Base-by-base conservation (phyloP, 208 protist genomes). In the Wallacemonas sp. region DNA sequence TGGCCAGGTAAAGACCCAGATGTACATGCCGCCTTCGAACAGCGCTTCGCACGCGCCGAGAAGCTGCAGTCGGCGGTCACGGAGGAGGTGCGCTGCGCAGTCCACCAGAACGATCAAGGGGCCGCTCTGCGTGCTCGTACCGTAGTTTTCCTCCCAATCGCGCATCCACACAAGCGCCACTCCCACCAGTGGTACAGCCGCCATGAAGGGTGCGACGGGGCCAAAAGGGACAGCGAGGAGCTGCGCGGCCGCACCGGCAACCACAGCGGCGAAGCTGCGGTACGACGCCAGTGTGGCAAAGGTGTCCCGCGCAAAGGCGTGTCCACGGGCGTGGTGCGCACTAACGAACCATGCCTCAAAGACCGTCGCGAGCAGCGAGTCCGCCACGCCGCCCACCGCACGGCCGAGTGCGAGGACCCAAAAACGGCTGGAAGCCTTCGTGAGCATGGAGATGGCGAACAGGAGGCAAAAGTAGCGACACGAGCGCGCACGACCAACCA, bases 281-380 rank as follows among this genome's bases (percentile, higher is more conserved):
- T 63, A 54, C 24, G 85, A 65, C 1, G 73, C 79, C 24, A 74
- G 58, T 1, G 65, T 39, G 42, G 77, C 71, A 63, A 97, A 97
- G 21, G 86, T 96, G 30, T 76, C 34, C 12, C 62, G 58, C 29
- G 96, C 45, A 32, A 67, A 68, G 22, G 27, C 45, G 32, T 68
- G 88, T 15, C 67, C 69, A 9, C 27, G 63, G 6, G 26, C 3
- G 26, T 76, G 59, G 60, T 96, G 89, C 65, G 89, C 85, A 39
- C 48, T 76, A 13, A 98, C 79, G 87, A 98, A 92, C 94, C 94
- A 98, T 33, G 85, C 58, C 68, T 98, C 94, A 78, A 97, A 97
- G 9, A 74, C 68, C 1, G 88, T 91, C 50, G 78, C 91, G n/a
- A 98, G 66, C 22, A 98, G 67, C 5, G 87, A 95, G 6, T 92